phyloP scores from a whole-genome alignment of 768 basidiomycete genomes.

The Hericium coralloides region DNA sequence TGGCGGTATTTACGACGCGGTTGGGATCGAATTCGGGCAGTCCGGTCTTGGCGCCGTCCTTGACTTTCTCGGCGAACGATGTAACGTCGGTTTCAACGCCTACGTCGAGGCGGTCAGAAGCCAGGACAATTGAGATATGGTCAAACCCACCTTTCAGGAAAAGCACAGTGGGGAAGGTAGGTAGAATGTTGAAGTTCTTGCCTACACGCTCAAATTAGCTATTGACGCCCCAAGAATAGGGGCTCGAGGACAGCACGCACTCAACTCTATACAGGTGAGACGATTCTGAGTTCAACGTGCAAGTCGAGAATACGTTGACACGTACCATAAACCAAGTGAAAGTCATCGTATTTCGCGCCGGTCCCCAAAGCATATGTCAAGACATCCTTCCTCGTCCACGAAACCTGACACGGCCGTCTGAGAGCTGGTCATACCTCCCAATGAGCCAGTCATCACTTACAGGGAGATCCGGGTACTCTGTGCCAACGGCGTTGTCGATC shows the following conservation, averaged over 20 bases:
- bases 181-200: conserved; percentile 64
- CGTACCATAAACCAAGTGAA: conserved; percentile 63
- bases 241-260: conserved; percentile 2
- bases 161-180: conserved; percentile 81
- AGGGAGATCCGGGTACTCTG: conserved; percentile 39
- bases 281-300: background rate
- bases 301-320: background rate
- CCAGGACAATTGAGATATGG: background rate
- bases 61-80: conserved; percentile 48
- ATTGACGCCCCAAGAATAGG: too few relatives aligned
- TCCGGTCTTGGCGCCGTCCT: conserved; percentile 32
- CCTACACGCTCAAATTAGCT: conserved; percentile 28
- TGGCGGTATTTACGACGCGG: conserved; percentile 42
- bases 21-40: conserved; percentile 65
- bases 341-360: conserved; percentile 71
- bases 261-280: conserved; percentile 18
- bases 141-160: conserved; percentile 46
- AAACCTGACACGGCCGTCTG: conserved; percentile 37
- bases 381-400: conserved; percentile 81
- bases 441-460: conserved; percentile 28
- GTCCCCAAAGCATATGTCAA: conserved; percentile 74
- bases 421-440: background rate
- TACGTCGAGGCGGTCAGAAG: conserved; percentile 8
- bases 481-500: conserved; percentile 59
- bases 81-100: conserved; percentile 59